Evolutionary conservation across 2,329 filamentous ascomycete species (phyloP).

Genomic region (Metarhizium guizhouense): DNA sequence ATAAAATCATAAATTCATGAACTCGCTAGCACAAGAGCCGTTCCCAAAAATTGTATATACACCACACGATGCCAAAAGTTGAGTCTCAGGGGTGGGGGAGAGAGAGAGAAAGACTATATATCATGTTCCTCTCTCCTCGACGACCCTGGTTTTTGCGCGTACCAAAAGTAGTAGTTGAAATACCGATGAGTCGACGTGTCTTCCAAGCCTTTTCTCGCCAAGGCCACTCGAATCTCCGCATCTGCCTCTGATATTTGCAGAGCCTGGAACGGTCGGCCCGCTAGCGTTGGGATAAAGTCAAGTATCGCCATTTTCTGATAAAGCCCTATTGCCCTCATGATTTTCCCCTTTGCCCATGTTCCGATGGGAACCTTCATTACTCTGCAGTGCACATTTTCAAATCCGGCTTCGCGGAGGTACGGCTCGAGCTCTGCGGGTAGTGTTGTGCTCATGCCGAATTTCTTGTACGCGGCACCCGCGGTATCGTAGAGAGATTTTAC

Average conservation of each 20-base stretch:
- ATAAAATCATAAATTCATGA: neutral
- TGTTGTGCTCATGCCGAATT: slow-evolving; percentile 11
- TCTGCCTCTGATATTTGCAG: slow-evolving; percentile 18
- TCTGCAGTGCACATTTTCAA: slow-evolving; percentile 19
- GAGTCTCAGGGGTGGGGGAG: neutral
- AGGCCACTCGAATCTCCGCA: slow-evolving; percentile 18
- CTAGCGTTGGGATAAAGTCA: slow-evolving; percentile 27
- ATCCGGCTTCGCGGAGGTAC: slow-evolving; percentile 10
- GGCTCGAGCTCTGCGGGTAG: slow-evolving; percentile 11
- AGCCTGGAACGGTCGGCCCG: slow-evolving; percentile 24
- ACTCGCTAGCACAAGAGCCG: neutral
- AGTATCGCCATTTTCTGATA: slow-evolving; percentile 28
- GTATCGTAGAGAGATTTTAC: slow-evolving; percentile 7
- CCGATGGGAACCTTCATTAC: slow-evolving; percentile 30
- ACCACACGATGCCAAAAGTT: neutral
- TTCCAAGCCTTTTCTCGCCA: slow-evolving; percentile 15
- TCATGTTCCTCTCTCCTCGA: neutral
- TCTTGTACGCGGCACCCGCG: slow-evolving; percentile 7
- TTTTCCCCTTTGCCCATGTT: slow-evolving; percentile 23
- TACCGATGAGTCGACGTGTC: slow-evolving; percentile 24
- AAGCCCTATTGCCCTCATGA: slow-evolving; percentile 25
- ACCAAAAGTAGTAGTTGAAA: slow-evolving; percentile 27
- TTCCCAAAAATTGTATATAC: neutral
- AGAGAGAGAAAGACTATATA: neutral
- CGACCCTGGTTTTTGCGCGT: slow-evolving; percentile 23